Percentiles rank a stretch among this genome's conserved stretches.
These are phyloP conservation scores for Alternaria postmessia DNA, from an alignment of 2,329 filamentous ascomycete genomes.

Conservation along the genomic window DNA sequence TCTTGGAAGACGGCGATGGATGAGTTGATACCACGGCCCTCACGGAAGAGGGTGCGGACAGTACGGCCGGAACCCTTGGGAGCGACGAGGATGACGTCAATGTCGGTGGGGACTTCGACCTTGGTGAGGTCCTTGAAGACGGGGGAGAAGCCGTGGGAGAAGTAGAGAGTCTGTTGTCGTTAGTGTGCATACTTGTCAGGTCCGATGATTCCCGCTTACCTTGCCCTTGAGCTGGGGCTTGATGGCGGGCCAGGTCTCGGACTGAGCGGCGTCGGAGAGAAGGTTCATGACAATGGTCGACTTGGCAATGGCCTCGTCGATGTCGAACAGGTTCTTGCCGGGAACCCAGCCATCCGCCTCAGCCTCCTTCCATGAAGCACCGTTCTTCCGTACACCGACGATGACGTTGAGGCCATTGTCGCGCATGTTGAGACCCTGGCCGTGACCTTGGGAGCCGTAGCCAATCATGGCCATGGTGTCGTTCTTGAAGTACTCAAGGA, in stretches of 20 bases:
- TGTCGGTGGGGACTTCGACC: constrained; percentile 92
- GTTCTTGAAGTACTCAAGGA: constrained; percentile 99
- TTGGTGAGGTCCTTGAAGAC: constrained; percentile 99
- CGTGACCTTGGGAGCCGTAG: constrained; percentile 98
- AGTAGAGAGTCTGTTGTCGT: constrained; percentile 85
- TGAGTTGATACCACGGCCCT: constrained; percentile 99
- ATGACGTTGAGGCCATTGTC: constrained; percentile 99
- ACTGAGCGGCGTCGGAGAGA: constrained; percentile 96
- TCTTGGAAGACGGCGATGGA: constrained; percentile 99
- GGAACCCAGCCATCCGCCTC: constrained; percentile 96
- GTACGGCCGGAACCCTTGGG: constrained; percentile 99
- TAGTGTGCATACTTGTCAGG: constrained; percentile 29
- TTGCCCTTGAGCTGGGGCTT: constrained; percentile 99
- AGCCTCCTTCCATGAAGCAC: constrained; percentile 98
- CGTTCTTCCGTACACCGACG: constrained; percentile 97
- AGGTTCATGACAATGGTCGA: constrained; percentile 99
- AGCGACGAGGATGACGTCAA: constrained; percentile 99
- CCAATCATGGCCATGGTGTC: constrained; percentile 99
- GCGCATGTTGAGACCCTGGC: constrained; percentile 98
- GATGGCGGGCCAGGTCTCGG: constrained; percentile 97
- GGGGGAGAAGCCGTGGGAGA: constrained; percentile 99
- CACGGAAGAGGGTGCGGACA: constrained; percentile 97
- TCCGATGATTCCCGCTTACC: constrained; percentile 60
- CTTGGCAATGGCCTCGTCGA: constrained; percentile 92
- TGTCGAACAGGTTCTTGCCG: constrained; percentile 98